A percentile compares a stretch with the other conserved stretches of the same genome.
Conservation (phyloP, 345 rosid genomes). For the Eucalyptus marginata region DNA sequence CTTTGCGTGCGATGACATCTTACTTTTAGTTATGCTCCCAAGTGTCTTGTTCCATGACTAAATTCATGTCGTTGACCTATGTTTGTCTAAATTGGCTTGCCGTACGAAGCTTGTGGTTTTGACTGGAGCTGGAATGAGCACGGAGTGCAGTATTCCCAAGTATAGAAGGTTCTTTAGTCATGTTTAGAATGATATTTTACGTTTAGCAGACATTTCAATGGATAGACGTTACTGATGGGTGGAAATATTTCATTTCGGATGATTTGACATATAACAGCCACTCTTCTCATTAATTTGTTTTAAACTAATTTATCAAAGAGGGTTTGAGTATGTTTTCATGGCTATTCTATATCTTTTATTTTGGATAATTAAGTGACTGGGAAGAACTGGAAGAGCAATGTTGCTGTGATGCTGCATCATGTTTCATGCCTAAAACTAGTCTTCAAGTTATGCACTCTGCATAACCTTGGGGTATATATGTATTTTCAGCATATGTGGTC, state of each 20-base stretch:
- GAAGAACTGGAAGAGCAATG: too few relatives aligned
- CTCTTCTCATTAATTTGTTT: not conserved
- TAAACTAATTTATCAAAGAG: not conserved
- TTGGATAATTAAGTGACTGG: not conserved
- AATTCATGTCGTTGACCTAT: not conserved
- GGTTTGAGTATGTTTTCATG: not conserved
- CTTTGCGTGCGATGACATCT: not conserved
- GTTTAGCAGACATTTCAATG: not conserved
- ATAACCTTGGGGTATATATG: too few relatives aligned
- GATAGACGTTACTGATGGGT: not conserved
- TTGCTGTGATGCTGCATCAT: too few relatives aligned
- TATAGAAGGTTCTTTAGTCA: constrained; percentile 53
- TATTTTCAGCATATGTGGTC: too few relatives aligned
- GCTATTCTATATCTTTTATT: not conserved
- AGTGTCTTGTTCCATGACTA: not conserved
- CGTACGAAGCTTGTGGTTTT: constrained; percentile 67
- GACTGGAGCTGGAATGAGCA: constrained; percentile 93
- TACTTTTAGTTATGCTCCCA: not conserved
- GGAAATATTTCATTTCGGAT: not conserved
- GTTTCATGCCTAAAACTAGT: too few relatives aligned
- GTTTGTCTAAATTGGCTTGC: not conserved
- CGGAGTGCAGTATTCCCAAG: constrained; percentile 91
- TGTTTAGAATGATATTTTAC: not conserved
- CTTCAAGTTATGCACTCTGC: too few relatives aligned
- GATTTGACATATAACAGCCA: not conserved